Conservation (phyloP, 331 rosid species). For the Erythrophleum ivorense region DNA sequence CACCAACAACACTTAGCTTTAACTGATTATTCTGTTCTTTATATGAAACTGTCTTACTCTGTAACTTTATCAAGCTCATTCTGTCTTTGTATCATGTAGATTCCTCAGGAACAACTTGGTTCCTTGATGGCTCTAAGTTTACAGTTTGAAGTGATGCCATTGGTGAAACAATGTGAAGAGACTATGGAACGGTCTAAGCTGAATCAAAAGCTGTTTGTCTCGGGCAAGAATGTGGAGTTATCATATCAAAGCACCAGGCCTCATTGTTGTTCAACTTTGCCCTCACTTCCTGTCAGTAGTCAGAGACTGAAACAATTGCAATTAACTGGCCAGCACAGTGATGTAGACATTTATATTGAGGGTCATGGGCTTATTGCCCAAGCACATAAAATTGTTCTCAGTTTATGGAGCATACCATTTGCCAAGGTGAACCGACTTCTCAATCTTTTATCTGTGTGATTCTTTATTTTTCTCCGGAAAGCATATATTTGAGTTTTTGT, state of each 20-base stretch:
- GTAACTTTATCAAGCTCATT: background rate
- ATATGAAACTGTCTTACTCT: background rate
- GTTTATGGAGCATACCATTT: conserved; percentile 92
- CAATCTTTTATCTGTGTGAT: conserved; percentile 16
- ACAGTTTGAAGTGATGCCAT: conserved; percentile 72
- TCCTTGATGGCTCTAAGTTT: conserved; percentile 72
- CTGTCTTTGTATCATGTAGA: conserved; percentile 51
- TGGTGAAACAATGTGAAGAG: conserved; percentile 89
- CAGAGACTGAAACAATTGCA: conserved; percentile 65
- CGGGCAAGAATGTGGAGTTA: conserved; percentile 65
- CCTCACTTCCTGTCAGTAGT: conserved; percentile 65
- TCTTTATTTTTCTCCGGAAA: background rate
- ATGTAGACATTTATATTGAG: conserved; percentile 68
- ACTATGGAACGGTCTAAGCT: conserved; percentile 59
- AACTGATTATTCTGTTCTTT: background rate
- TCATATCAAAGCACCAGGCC: conserved; percentile 63
- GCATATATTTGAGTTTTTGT: background rate
- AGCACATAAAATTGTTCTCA: conserved; percentile 81
- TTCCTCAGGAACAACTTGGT: conserved; percentile 70
- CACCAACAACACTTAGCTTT: background rate
- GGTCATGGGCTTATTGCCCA: conserved; percentile 65
- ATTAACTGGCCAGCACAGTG: conserved; percentile 71
- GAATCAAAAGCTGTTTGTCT: conserved; percentile 59
- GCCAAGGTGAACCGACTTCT: conserved; percentile 66
- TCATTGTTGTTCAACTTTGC: conserved; percentile 62